These are phyloP conservation scores for Thalassiosira oceanica DNA, from an alignment of 352 stramenopile genomes.

Conservation along the genomic window DNA sequence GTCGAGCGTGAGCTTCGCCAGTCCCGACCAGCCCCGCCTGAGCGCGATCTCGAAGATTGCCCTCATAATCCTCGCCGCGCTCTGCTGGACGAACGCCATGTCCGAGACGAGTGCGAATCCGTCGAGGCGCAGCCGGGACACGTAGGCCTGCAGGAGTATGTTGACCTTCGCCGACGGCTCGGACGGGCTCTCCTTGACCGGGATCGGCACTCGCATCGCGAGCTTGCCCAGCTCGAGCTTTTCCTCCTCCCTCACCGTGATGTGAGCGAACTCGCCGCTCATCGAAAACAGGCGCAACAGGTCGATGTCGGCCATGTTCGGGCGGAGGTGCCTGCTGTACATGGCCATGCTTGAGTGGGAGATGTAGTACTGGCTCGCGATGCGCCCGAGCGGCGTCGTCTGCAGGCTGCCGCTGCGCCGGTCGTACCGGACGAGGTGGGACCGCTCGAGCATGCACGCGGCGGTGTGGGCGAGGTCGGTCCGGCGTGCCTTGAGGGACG, in stretches of 20 bases:
- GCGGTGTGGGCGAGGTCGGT: constrained; percentile 68
- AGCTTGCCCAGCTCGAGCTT: constrained; percentile 90
- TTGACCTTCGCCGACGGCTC: constrained; percentile 93
- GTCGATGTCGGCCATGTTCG: constrained; percentile 63
- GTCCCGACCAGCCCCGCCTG: constrained; percentile 50
- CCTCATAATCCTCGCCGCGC: constrained; percentile 93
- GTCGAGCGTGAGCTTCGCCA: constrained; percentile 88
- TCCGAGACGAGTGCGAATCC: constrained; percentile 98
- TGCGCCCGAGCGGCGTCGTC: constrained; percentile 94
- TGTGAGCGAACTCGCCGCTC: constrained; percentile 92
- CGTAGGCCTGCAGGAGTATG: constrained; percentile 93
- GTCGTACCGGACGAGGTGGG: constrained; percentile 87
- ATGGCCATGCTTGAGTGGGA: constrained; percentile 94
- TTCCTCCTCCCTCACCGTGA: constrained; percentile 93
- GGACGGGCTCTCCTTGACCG: constrained; percentile 88
- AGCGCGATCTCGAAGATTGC: constrained; percentile 98
- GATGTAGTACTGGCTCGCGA: constrained; percentile 99
- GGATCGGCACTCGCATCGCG: constrained; percentile 85
- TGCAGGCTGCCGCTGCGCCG: constrained; percentile 86
- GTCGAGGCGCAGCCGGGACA: constrained; percentile 85
- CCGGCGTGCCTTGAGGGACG: constrained; percentile 76
- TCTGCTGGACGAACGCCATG: constrained; percentile 99
- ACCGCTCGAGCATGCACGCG: constrained; percentile 69
- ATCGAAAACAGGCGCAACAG: constrained; percentile 80
- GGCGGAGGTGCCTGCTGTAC: constrained; percentile 93